These are phyloP conservation scores for Lactarius psammicola DNA, from an alignment of 768 basidiomycete species.

Conservation along the genomic window DNA sequence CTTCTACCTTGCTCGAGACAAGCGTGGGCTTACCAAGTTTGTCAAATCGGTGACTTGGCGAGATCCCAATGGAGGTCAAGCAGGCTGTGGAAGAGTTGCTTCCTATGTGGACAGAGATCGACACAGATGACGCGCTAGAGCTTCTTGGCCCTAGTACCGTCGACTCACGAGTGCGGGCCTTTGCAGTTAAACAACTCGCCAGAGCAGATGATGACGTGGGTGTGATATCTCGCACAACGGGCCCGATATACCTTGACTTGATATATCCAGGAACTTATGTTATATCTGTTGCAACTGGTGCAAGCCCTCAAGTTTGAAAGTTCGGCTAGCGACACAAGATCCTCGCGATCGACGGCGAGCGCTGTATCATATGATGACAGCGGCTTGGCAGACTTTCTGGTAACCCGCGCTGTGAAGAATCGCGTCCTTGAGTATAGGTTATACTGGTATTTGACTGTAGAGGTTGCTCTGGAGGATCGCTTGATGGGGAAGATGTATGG, in stretches of 20 bases:
- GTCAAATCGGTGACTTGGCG: slow-evolving; percentile 97
- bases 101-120: slow-evolving; percentile 96
- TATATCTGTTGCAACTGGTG: slow-evolving; percentile 94
- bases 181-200: slow-evolving; percentile 88
- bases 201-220: slow-evolving; percentile 92
- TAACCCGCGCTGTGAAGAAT: slow-evolving; percentile 80
- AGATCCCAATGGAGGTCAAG: slow-evolving; percentile 92
- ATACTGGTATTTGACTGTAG: slow-evolving; percentile 98
- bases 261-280: slow-evolving; percentile 71
- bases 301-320: slow-evolving; percentile 98
- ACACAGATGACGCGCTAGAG: slow-evolving; percentile 95
- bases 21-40: slow-evolving; percentile 95
- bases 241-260: background rate
- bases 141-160: slow-evolving; percentile 87
- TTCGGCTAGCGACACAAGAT: slow-evolving; percentile 69
- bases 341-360: slow-evolving; percentile 66
- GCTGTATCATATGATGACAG: slow-evolving; percentile 88
- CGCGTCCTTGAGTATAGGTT: slow-evolving; percentile 84
- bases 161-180: slow-evolving; percentile 89
- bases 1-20: slow-evolving; percentile 93
- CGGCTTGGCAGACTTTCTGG: slow-evolving; percentile 90
- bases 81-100: slow-evolving; percentile 96
- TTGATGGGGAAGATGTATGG: slow-evolving; percentile 29
- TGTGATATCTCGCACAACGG: slow-evolving; percentile 17
- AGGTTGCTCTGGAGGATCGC: slow-evolving; percentile 79